Base-by-base conservation (phyloP, 495 filamentous ascomycete species). In the Penicillium longicatenatum region DNA sequence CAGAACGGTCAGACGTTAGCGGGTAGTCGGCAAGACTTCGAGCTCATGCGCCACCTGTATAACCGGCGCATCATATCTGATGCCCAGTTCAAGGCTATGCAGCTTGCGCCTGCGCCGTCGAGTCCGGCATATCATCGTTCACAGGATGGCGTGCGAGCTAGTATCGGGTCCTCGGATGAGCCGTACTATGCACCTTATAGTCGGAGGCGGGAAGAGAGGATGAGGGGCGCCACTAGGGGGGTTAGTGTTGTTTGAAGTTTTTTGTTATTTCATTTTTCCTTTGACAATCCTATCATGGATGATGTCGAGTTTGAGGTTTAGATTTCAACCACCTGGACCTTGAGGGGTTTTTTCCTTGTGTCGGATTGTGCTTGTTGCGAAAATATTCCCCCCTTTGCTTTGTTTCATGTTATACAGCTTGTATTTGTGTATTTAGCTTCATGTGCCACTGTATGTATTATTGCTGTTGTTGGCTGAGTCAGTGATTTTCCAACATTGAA, bases 131-230 rank as follows among this genome's bases (percentile, higher is more conserved):
- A 78, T 69, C 75, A 75, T 59, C 71, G 63, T 22, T 73, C 71
- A 46, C 75, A 75, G 58, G 76, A 79, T 41, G 62, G 74, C 0
- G 68, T 77, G 4, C 64, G 76, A 30, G 74, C 70, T 17, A 78
- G 67, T 52, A 72, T 79, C 41, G 76, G 76, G 0, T 78, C 74
- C 11, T 64, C 74, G 4, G 75, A 79, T 60, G 76, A 79, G 55
- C 76, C 76, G 44, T 78, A 73, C 50, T 79, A 68, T 51, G 75
- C 72, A 35, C 72, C 70, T 26, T 79, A 79, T 70, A 79, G 73
- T 65, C 73, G 71, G 16, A 57, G 76, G 52, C 55, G 76, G 17
- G 76, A 79, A 52, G 70, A 75, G 54, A 69, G 76, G 60, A 67
- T 75, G 71, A 63, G 76, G 30, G 69, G 71, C 6, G 72, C 75